Evolutionary conservation across 108 stramenopile species (phyloP), one percentile per base, ranked within the genome.

Genomic region (Cyclostephanos invisitatus): DNA sequence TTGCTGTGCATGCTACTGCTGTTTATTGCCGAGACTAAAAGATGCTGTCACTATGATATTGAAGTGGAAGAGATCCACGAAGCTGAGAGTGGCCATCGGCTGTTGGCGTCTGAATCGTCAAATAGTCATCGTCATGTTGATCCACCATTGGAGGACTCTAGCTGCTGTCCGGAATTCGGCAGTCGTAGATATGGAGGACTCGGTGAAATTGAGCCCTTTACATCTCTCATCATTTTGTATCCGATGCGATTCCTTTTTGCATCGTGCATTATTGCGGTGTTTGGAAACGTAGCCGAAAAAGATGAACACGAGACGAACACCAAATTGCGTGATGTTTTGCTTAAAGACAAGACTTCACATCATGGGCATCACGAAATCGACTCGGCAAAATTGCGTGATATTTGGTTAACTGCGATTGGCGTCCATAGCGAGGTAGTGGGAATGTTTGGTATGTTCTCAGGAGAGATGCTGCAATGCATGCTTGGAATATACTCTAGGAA

Each of bases 401-500:
- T 93, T 17, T 96, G 95, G 95, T 35, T 89, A 50, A 62, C 66
- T 24, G 91, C 92, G 9, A 82, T 96, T 29, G 79, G 69, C 5
- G 40, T 75, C 59, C 83, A 93, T 51, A 84, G 90, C 38, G 86
- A 96, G 15, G 81, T 92, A 35, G 95, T 90, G 0, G 55, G 75
- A 54, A 83, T 82, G 56, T 80, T 87, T 70, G 95, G 95, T 9
- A 74, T 87, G 59, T 93, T 96, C 54, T 88, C 87, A 56, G 80
- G 84, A 5, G 84, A 92, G 67, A 72, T 92, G 14, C 71, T 96
- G 20, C 83, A 88, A 67, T 89, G 88, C 18, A 96, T 96, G 95
- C 86, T 96, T 40, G 95, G 92, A 18, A 78, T 96, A 29, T 62
- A 81, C 15, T 69, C 62, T 24, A 27, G 29, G 14, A 28, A 25